phyloP scores from a whole-genome alignment of 495 filamentous ascomycete genomes.

The Penicillium crystallinum region DNA sequence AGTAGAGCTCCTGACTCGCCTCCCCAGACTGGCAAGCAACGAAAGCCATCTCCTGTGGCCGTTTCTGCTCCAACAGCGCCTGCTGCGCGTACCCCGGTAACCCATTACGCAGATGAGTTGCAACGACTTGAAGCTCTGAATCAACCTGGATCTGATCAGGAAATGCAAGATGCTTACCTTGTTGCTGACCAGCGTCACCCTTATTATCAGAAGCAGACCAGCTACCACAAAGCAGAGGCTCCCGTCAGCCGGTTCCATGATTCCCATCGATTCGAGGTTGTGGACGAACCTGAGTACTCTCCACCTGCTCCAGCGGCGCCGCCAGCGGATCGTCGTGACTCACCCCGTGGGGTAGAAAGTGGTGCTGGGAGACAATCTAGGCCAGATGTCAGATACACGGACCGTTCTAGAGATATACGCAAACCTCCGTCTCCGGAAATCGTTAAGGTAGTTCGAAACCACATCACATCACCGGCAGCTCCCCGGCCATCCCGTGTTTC shows the following conservation, averaged over 20 bases:
- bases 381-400: conserved; percentile 14
- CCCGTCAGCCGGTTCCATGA: conserved; percentile 18
- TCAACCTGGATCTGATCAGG: conserved; percentile 40
- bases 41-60: conserved; percentile 26
- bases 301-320: conserved; percentile 41
- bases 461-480: conserved; percentile 67
- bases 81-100: conserved; percentile 21
- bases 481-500: conserved; percentile 81
- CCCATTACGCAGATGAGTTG: conserved; percentile 43
- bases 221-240: conserved; percentile 14
- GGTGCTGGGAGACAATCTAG: conserved; percentile 15
- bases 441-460: conserved; percentile 52
- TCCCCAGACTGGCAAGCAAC: conserved; percentile 28
- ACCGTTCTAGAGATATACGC: conserved; percentile 19
- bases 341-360: conserved; percentile 19
- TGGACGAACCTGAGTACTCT: conserved; percentile 49
- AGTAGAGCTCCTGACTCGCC: conserved; percentile 60
- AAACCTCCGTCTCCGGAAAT: conserved; percentile 25
- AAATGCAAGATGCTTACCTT: conserved; percentile 44
- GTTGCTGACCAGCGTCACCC: conserved; percentile 37
- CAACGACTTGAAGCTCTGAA: conserved; percentile 45
- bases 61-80: conserved; percentile 22
- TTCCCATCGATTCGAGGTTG: conserved; percentile 21
- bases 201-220: conserved; percentile 28
- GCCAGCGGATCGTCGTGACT: conserved; percentile 28